Evolutionary conservation across 345 rosid species (phyloP).

Genomic region (Toxicodendron radicans): DNA sequence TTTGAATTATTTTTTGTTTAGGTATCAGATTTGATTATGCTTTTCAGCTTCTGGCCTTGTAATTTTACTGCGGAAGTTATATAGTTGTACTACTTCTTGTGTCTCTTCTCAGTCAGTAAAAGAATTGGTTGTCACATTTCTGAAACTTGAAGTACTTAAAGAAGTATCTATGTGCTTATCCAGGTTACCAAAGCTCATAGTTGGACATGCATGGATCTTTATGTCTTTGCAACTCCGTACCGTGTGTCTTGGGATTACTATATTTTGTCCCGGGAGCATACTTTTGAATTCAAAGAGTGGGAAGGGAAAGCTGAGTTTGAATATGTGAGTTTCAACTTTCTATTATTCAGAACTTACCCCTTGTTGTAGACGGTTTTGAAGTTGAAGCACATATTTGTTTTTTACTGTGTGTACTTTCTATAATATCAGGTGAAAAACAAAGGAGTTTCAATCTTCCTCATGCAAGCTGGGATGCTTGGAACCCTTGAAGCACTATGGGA

Average conservation of each 20-base stretch:
- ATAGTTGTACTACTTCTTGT: background rate
- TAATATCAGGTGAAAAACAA: conserved; percentile 68
- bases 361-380: conserved; percentile 11
- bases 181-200: conserved; percentile 86
- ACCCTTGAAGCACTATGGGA: conserved; percentile 94
- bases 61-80: background rate
- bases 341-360: background rate
- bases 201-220: conserved; percentile 97
- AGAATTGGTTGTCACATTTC: conserved; percentile 3
- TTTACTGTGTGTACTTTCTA: background rate
- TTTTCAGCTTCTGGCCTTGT: background rate
- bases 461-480: conserved; percentile 98
- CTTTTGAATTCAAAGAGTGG: conserved; percentile 77
- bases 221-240: conserved; percentile 92
- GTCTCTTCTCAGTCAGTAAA: background rate
- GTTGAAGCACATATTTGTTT: background rate
- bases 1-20: conserved; percentile 9
- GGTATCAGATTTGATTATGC: background rate
- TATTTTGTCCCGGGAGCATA: conserved; percentile 77
- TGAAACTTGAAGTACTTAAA: conserved; percentile 13
- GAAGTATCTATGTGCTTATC: conserved; percentile 19
- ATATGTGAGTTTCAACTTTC: conserved; percentile 53
- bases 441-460: conserved; percentile 92
- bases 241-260: conserved; percentile 97
- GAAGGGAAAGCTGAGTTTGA: conserved; percentile 85